phyloP scores from a whole-genome alignment of 495 filamentous ascomycete species.

The Neurospora hispaniola region DNA sequence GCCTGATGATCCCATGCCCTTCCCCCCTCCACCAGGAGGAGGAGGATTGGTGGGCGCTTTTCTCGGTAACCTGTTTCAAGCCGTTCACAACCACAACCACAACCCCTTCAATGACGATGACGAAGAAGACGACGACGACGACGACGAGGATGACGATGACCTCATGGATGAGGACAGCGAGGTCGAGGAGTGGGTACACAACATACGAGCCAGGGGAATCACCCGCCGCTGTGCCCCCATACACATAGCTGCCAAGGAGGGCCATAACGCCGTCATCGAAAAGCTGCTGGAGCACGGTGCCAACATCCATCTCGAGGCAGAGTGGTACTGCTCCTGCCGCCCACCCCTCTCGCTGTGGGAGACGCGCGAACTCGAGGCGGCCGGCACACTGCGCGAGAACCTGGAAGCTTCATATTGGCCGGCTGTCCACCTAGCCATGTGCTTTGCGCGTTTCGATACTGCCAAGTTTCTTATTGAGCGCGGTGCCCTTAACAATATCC shows the following conservation, averaged over 20 bases:
- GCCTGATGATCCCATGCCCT: not conserved
- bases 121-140: not conserved
- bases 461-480: constrained; percentile 5
- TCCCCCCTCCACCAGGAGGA: not conserved
- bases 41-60: not conserved
- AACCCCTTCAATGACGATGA: not conserved
- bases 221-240: not conserved
- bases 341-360: not conserved
- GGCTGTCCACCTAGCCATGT: constrained; percentile 9
- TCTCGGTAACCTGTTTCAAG: not conserved
- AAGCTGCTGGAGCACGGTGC: constrained; percentile 24
- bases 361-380: not conserved
- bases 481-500: not conserved
- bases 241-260: constrained; percentile 1
- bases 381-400: not conserved
- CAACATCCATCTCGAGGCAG: not conserved
- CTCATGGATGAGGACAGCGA: not conserved
- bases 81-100: not conserved
- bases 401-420: constrained; percentile 1
- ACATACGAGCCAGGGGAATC: not conserved
- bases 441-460: not conserved
- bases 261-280: constrained; percentile 22
- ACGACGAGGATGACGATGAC: not conserved
- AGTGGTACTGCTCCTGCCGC: not conserved
- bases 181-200: not conserved